These are phyloP conservation scores for Linum tenue DNA, from an alignment of 345 rosid species.

Conservation along the genomic window DNA sequence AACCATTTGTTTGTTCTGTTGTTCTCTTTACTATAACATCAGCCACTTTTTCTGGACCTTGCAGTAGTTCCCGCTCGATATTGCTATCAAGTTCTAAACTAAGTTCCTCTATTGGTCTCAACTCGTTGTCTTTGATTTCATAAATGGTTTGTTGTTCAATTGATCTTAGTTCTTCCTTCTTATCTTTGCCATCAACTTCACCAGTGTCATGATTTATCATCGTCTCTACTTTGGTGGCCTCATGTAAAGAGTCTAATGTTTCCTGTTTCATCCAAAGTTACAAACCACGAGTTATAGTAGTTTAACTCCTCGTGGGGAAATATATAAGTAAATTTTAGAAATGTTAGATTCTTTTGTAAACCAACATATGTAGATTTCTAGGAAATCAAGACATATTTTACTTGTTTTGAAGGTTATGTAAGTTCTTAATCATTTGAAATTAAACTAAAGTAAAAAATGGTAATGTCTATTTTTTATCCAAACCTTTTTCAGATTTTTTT, in stretches of 20 bases:
- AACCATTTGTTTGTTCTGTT: neutral
- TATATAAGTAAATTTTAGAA: neutral
- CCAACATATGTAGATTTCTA: too few relatives aligned
- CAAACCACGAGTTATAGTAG: neutral
- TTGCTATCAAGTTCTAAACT: neutral
- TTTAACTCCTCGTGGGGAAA: neutral
- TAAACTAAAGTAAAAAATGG: too few relatives aligned
- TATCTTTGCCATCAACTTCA: neutral
- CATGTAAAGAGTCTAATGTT: conserved; percentile 6
- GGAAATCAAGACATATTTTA: too few relatives aligned
- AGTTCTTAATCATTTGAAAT: too few relatives aligned
- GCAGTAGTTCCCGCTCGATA: neutral
- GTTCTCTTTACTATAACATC: conserved; percentile 10
- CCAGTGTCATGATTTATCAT: neutral
- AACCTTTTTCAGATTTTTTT: too few relatives aligned
- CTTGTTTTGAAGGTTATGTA: too few relatives aligned
- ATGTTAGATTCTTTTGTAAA: too few relatives aligned
- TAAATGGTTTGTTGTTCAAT: neutral
- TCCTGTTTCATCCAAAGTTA: conserved; percentile 26
- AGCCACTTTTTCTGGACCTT: conserved; percentile 14
- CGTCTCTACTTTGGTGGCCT: neutral
- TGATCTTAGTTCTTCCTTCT: neutral
- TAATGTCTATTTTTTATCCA: too few relatives aligned
- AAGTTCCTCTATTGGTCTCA: neutral
- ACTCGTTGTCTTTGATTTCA: neutral